phyloP scores from a whole-genome alignment of 1,284 basidiomycete genomes.

The Ceratobasidium sp. region DNA sequence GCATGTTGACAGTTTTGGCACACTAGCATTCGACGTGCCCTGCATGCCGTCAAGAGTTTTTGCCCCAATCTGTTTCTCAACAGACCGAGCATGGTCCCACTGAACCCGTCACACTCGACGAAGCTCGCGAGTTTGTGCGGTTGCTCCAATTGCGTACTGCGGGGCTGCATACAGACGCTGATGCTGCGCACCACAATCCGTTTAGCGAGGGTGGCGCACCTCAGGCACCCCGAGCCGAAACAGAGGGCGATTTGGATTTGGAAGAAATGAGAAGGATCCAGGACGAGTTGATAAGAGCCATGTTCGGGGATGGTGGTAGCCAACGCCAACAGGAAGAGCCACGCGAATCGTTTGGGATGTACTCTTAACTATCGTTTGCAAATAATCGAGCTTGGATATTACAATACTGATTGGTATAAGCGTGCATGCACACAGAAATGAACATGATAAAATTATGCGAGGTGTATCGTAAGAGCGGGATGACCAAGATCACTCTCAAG shows the following conservation, averaged over 20 bases:
- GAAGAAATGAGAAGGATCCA: neutral
- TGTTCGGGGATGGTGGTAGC: neutral
- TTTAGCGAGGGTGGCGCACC: constrained; percentile 19
- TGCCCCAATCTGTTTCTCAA: constrained; percentile 2
- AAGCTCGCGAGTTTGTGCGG: constrained; percentile 20
- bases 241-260: neutral
- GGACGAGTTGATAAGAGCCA: neutral
- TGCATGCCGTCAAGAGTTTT: constrained; percentile 36
- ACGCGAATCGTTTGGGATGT: constrained; percentile 40
- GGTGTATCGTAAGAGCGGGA: neutral
- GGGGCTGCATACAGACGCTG: neutral
- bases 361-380: constrained; percentile 9
- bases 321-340: constrained; percentile 26
- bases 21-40: constrained; percentile 42
- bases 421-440: constrained; percentile 9
- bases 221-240: neutral
- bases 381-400: neutral
- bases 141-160: neutral
- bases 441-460: neutral
- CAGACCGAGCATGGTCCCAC: constrained; percentile 3
- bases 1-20: no score
- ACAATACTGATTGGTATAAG: constrained; percentile 15
- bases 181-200: constrained; percentile 15
- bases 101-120: constrained; percentile 1
- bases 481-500: constrained; percentile 6